phyloP scores from a whole-genome alignment of 805 yeast genomes.

The Wickerhamia fluorescens region DNA sequence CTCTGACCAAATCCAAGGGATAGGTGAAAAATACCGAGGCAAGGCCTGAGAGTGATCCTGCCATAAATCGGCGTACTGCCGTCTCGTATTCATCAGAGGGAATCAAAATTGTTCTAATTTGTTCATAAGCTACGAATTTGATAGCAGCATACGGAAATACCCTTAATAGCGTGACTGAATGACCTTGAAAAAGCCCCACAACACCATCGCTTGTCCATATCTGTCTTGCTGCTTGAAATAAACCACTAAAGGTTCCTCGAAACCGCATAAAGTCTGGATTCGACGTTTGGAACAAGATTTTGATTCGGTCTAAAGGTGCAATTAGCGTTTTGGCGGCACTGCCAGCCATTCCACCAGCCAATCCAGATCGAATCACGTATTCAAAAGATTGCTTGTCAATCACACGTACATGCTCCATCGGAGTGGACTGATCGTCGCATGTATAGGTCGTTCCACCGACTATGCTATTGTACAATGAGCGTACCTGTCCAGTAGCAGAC shows the following conservation, averaged over 20 bases:
- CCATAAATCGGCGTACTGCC: conserved; percentile 66
- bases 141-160: conserved; percentile 97
- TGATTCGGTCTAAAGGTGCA: conserved; percentile 93
- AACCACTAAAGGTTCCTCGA: conserved; percentile 74
- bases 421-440: conserved; percentile 25
- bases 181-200: conserved; percentile 87
- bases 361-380: conserved; percentile 75
- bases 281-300: conserved; percentile 89
- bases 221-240: conserved; percentile 61
- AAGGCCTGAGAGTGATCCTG: conserved; percentile 90
- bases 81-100: conserved; percentile 74
- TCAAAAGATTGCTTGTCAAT: conserved; percentile 68
- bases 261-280: conserved; percentile 81
- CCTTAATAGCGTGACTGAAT: conserved; percentile 83
- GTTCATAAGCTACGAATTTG: conserved; percentile 94
- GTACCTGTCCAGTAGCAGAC: too few relatives aligned
- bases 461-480: too few relatives aligned
- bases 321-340: conserved; percentile 92
- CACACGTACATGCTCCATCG: conserved; percentile 19
- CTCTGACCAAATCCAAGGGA: conserved; percentile 87
- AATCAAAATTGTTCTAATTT: conserved; percentile 70
- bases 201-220: conserved; percentile 68
- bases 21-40: conserved; percentile 83
- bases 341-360: conserved; percentile 95
- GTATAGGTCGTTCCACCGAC: too few relatives aligned